These are phyloP conservation scores for Trifolium repens DNA, from an alignment of 306 rosid genomes.

Conservation along the genomic window DNA sequence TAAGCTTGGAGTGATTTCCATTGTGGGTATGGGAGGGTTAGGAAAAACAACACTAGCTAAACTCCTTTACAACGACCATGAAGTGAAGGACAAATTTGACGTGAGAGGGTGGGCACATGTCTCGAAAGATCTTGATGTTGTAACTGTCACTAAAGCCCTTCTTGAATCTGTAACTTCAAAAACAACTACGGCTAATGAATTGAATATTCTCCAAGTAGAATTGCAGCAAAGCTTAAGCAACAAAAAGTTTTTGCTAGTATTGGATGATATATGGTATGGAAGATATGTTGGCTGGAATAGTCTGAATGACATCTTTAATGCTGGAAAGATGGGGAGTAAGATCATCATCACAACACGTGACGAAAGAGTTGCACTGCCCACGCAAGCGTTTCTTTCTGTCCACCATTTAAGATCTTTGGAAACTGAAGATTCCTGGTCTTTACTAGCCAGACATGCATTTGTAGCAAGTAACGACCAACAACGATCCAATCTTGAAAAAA, in stretches of 20 bases:
- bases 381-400: slow-evolving; percentile 41
- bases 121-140: slow-evolving; percentile 45
- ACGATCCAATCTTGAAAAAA: slow-evolving; percentile 38
- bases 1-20: neutral
- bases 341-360: slow-evolving; percentile 20
- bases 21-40: slow-evolving; percentile 9
- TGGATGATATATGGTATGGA: slow-evolving; percentile 52
- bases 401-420: slow-evolving; percentile 38
- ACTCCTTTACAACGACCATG: slow-evolving; percentile 12
- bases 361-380: slow-evolving; percentile 42
- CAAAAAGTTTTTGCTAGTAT: slow-evolving; percentile 44
- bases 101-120: slow-evolving; percentile 36
- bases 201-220: slow-evolving; percentile 29
- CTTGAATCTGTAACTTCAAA: slow-evolving; percentile 28
- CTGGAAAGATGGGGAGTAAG: neutral
- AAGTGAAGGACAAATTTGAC: slow-evolving; percentile 13
- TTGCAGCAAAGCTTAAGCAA: slow-evolving; percentile 26
- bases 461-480: neutral
- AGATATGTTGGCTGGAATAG: slow-evolving; percentile 44
- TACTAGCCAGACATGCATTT: slow-evolving; percentile 47
- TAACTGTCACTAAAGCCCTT: slow-evolving; percentile 15
- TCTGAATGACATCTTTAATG: neutral
- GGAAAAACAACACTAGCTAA: slow-evolving; percentile 48
- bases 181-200: neutral
- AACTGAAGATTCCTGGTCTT: slow-evolving; percentile 42